Evolutionary conservation across 352 stramenopile genomes (phyloP).

Genomic region (Phytophthora chlamydospora): DNA sequence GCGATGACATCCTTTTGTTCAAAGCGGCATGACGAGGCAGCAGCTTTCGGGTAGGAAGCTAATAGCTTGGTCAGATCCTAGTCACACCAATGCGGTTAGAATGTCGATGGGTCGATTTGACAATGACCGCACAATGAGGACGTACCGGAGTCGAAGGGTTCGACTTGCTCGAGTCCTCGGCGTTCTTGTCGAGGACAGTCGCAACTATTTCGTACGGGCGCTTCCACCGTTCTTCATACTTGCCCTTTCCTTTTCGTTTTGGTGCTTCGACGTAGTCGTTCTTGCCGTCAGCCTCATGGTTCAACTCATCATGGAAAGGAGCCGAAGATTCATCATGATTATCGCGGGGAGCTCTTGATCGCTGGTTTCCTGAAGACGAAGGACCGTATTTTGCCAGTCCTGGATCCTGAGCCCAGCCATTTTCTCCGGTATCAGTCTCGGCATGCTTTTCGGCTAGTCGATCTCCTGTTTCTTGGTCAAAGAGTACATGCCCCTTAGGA

Average conservation of each 20-base stretch:
- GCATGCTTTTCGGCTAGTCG: conserved; percentile 15
- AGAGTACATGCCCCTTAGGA: conserved; percentile 45
- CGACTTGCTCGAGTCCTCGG: background rate
- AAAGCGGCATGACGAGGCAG: conserved; percentile 24
- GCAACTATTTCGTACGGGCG: conserved; percentile 81
- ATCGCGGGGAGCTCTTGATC: background rate
- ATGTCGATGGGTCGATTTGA: background rate
- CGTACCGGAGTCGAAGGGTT: conserved; percentile 18
- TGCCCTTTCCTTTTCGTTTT: conserved; percentile 37
- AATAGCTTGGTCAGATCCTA: conserved; percentile 43
- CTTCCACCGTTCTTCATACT: conserved; percentile 74
- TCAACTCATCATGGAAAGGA: background rate
- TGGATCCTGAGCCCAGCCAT: conserved; percentile 5
- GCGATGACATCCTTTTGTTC: conserved; percentile 59
- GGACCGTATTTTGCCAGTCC: conserved; percentile 72
- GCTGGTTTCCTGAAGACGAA: conserved; percentile 19
- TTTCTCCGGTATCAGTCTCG: conserved; percentile 3
- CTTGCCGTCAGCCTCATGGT: background rate
- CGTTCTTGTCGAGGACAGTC: conserved; percentile 52
- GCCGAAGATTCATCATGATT: background rate
- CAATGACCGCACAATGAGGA: conserved; percentile 1
- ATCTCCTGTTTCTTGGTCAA: conserved; percentile 44
- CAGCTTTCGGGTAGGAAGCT: conserved; percentile 29
- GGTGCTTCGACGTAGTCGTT: background rate
- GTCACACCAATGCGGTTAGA: conserved; percentile 9